Base-by-base conservation (phyloP, 768 basidiomycete species). In the Gloeophyllum trabeum region DNA sequence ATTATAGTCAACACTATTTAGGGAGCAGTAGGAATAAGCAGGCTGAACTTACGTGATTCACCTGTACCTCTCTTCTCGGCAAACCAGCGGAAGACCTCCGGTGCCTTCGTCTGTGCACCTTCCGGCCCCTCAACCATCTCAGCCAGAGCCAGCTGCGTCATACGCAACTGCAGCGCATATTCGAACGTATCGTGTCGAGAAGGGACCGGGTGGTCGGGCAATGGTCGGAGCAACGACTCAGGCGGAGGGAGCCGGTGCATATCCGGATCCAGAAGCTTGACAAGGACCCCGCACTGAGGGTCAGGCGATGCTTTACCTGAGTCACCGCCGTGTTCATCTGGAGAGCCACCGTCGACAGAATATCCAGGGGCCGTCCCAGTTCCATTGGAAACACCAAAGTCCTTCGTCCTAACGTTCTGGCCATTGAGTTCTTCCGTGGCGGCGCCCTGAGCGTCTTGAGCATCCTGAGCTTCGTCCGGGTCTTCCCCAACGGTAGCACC, bases 61-160 rank as follows among this genome's bases (percentile, higher is more conserved):
- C n/a, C n/a, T 2, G 57, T 52, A n/a, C 65, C 67, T 20, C 64
- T 69, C 50, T 68, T 65, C 43, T 79, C 81, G 0, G 90, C 80
- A 53, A 91, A 80, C 84, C 86, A 96, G 4, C 73, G 64, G 57
- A 93, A 94, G 5, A 90, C 71, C 21, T 90, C 88, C 13, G 90
- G 65, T 76, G 90, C 92, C 43, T 76, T 79, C 14, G 65, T 62
- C 47, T 84, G 80, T 0, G 91, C 92, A 30, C 78, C 75, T 51
- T 93, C 89, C 0, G 90, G 71, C 0, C 96, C 94, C 26, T 91
- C 82, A 14, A 85, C 71, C 25, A 81, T 73, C 61, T 98, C 96
- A 14, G 73, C 71, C 39, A 97, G 62, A 4, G 81, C 76, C 38
- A 83, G 78, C 54, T 87, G 81, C 0, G 91, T 86, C 73, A 94